Evolutionary conservation across 2,329 filamentous ascomycete genomes (phyloP).

Genomic region (Aspergillus latus): DNA sequence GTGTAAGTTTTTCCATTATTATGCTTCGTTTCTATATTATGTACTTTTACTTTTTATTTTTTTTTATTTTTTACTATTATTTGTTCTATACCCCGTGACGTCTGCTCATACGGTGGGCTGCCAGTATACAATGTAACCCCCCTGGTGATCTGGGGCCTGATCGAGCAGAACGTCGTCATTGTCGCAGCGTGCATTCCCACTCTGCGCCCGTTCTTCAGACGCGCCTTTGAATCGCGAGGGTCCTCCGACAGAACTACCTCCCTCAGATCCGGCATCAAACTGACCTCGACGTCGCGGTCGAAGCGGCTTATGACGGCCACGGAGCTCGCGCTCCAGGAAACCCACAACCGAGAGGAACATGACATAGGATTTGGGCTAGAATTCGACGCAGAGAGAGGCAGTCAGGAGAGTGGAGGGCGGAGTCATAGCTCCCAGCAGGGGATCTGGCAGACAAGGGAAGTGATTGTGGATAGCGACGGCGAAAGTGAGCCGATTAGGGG

Average conservation of each 20-base stretch:
- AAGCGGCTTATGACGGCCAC: slow-evolving; percentile 8
- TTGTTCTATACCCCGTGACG: background rate
- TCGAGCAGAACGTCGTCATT: slow-evolving; percentile 34
- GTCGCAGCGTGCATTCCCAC: slow-evolving; percentile 30
- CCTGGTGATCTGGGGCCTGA: slow-evolving; percentile 24
- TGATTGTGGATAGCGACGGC: slow-evolving; percentile 6
- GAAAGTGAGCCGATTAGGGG: background rate
- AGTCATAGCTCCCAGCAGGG: slow-evolving; percentile 6
- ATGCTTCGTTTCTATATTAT: no score
- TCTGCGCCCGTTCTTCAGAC: slow-evolving; percentile 28
- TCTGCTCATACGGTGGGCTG: background rate
- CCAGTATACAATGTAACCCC: slow-evolving; percentile 20
- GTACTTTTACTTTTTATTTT: no score
- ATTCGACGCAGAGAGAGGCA: background rate
- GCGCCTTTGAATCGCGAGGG: slow-evolving; percentile 13
- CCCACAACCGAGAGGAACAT: background rate
- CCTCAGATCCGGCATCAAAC: slow-evolving; percentile 9
- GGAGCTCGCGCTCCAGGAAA: slow-evolving; percentile 11
- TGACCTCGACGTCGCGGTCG: slow-evolving; percentile 3
- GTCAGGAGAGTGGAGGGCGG: background rate
- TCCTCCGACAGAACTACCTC: background rate
- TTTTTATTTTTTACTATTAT: background rate
- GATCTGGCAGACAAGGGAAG: slow-evolving; percentile 16
- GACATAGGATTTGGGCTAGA: background rate
- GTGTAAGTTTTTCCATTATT: slow-evolving; percentile 17